A percentile compares a stretch with the other conserved stretches of the same genome.
These are phyloP conservation scores for Ogataea naganishii DNA, from an alignment of 805 yeast species.

Conservation along the genomic window DNA sequence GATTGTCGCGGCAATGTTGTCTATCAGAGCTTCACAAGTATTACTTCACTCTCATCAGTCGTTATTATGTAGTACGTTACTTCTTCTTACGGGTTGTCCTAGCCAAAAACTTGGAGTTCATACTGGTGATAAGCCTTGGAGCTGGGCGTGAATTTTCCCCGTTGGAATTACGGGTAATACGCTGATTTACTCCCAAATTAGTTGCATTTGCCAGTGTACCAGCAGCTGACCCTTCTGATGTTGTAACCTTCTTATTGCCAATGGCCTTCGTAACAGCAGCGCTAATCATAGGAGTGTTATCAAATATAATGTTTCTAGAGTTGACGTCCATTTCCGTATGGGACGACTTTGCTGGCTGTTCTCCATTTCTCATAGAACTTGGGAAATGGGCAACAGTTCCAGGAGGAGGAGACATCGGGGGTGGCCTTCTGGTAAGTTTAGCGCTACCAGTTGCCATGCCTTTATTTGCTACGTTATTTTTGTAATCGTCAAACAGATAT, in stretches of 20 bases:
- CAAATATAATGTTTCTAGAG: slow-evolving; percentile 11
- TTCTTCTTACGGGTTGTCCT: slow-evolving; percentile 40
- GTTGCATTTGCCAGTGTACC: slow-evolving; percentile 1
- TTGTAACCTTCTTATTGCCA: slow-evolving; percentile 1
- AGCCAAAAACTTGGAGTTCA: slow-evolving; percentile 55
- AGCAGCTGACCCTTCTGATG: background rate
- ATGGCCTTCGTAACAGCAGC: slow-evolving; percentile 23
- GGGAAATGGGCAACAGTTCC: slow-evolving; percentile 7
- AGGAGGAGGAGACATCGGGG: slow-evolving; percentile 8
- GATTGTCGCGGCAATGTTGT: background rate
- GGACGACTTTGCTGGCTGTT: background rate
- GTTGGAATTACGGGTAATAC: slow-evolving; percentile 1
- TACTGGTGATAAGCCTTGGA: slow-evolving; percentile 34
- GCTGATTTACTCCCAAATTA: background rate
- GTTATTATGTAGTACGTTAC: slow-evolving; percentile 2
- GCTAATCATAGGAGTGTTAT: slow-evolving; percentile 22
- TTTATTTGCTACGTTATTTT: background rate
- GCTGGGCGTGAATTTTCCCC: slow-evolving; percentile 3
- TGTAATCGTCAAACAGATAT: background rate
- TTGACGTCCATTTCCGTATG: slow-evolving; percentile 5
- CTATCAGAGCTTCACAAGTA: background rate
- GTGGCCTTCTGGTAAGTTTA: slow-evolving; percentile 7
- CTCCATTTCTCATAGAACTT: slow-evolving; percentile 9
- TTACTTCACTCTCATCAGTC: too few species aligned
- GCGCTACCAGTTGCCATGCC: background rate